Evolutionary conservation across 2,329 filamentous ascomycete species (phyloP).

Genomic region (Hypoxylon sp.): DNA sequence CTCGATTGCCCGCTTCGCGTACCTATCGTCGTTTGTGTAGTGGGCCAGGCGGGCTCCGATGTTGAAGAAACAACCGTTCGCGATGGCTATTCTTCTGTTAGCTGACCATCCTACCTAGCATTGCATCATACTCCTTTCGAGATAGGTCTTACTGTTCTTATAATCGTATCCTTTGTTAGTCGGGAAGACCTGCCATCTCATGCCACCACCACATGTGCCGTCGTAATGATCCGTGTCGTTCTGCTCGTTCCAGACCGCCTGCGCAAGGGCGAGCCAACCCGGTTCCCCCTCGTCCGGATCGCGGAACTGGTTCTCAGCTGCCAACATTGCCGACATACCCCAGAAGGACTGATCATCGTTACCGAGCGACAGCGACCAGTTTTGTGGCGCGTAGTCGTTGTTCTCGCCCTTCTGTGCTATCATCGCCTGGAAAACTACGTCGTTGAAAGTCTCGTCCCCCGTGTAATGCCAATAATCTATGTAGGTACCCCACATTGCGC

Average conservation of each 20-base stretch:
- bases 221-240: constrained; percentile 63
- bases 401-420: constrained; percentile 56
- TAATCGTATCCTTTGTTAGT: constrained; percentile 63
- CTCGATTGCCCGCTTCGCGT: constrained; percentile 66
- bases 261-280: constrained; percentile 70
- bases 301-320: constrained; percentile 68
- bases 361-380: constrained; percentile 52
- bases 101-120: neutral
- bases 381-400: constrained; percentile 56
- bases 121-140: neutral
- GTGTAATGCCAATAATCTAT: constrained; percentile 66
- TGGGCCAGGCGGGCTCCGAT: constrained; percentile 66
- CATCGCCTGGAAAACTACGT: constrained; percentile 54
- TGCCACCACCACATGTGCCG: constrained; percentile 64
- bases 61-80: constrained; percentile 60
- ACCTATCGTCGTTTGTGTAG: constrained; percentile 71
- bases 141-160: constrained; percentile 50
- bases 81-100: constrained; percentile 47
- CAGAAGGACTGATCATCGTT: constrained; percentile 71
- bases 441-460: constrained; percentile 60
- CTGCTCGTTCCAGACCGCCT: constrained; percentile 71
- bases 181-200: constrained; percentile 73
- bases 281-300: constrained; percentile 58
- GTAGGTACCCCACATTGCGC: constrained; percentile 61
- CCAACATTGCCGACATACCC: constrained; percentile 69